phyloP scores from a whole-genome alignment of 2,329 filamentous ascomycete genomes.

The Sphaerulina musiva region DNA sequence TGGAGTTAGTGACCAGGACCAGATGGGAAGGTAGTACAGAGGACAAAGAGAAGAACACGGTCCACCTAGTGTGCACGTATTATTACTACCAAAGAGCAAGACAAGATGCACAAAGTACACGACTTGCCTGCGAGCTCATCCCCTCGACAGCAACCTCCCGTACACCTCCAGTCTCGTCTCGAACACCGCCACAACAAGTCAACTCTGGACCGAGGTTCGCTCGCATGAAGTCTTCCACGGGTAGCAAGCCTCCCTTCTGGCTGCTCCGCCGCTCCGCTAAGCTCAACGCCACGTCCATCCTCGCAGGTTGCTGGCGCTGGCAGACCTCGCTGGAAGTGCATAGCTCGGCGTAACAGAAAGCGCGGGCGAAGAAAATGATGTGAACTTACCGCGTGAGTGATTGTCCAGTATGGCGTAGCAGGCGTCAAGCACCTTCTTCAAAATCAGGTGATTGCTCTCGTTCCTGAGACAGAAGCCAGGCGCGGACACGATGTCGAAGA shows the following conservation, averaged over 20 bases:
- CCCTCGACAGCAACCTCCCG: neutral
- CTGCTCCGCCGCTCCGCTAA: neutral
- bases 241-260: neutral
- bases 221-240: neutral
- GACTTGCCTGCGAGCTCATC: neutral
- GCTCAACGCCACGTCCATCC: neutral
- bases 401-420: constrained; percentile 88
- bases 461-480: constrained; percentile 88
- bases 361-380: neutral
- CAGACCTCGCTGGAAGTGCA: neutral
- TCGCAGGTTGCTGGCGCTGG: neutral
- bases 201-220: neutral
- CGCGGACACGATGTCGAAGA: constrained; percentile 87
- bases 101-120: neutral
- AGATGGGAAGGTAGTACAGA: neutral
- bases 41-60: neutral
- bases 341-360: neutral
- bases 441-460: constrained; percentile 76
- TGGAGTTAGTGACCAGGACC: constrained; percentile 1
- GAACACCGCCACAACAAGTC: neutral
- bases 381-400: constrained; percentile 42
- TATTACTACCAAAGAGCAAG: neutral
- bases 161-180: neutral
- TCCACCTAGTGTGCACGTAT: neutral
- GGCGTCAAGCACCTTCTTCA: constrained; percentile 77